A percentile compares a stretch with the other conserved stretches of the same genome.
phyloP scores from a whole-genome alignment of 495 filamentous ascomycete genomes.

The Astrocystis sublimbata region DNA sequence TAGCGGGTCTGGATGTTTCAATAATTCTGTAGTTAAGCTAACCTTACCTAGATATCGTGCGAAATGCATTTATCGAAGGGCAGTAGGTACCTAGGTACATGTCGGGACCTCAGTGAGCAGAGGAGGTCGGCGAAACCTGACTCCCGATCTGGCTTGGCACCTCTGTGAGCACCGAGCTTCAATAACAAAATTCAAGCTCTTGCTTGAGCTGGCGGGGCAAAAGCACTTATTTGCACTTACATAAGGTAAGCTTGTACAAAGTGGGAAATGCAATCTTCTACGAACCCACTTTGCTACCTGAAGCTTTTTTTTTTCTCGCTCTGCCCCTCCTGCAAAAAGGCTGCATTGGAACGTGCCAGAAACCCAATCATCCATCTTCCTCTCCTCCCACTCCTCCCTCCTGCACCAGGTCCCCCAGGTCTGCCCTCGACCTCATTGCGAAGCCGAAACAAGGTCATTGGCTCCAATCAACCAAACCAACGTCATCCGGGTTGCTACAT shows the following conservation, averaged over 20 bases:
- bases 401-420: slow-evolving; percentile 17
- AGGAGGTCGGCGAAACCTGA: background rate
- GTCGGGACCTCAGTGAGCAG: background rate
- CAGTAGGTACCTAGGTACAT: background rate
- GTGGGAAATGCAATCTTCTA: slow-evolving; percentile 24
- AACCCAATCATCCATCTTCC: slow-evolving; percentile 22
- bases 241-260: background rate
- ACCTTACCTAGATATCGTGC: too few species aligned
- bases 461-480: slow-evolving; percentile 27
- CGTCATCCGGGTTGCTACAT: slow-evolving; percentile 24
- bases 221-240: too few species aligned
- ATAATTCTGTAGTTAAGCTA: too few species aligned
- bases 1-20: too few species aligned
- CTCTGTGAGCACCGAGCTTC: background rate
- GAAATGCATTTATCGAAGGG: background rate
- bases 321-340: slow-evolving; percentile 20
- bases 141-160: slow-evolving; percentile 2
- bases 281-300: slow-evolving; percentile 24
- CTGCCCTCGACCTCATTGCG: slow-evolving; percentile 19
- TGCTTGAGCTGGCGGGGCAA: slow-evolving; percentile 6
- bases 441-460: slow-evolving; percentile 14
- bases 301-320: slow-evolving; percentile 24
- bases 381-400: background rate
- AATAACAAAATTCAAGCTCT: background rate
- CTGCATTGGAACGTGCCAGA: slow-evolving; percentile 19